Base-by-base conservation (phyloP, 1,284 basidiomycete genomes). In the Salmacisia buchloeana region DNA sequence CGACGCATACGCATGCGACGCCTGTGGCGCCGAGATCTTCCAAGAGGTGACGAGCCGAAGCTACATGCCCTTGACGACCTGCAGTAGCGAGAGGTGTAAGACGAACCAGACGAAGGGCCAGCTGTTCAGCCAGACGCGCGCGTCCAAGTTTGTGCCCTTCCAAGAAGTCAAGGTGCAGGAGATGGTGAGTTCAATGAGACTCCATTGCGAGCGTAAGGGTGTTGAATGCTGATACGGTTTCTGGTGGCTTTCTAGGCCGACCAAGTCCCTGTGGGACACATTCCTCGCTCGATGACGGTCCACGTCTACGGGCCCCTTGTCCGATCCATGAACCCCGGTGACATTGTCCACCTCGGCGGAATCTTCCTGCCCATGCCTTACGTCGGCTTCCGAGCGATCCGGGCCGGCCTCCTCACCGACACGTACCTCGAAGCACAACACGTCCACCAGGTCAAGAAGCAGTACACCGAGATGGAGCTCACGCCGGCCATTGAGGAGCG, bases 151-250 rank as follows among this genome's bases (percentile, higher is more conserved):
- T 81, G 91, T 90, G 74, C 92, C 94, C 0, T 99, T 98, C 85
- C 96, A 99, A 80, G 96, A 99, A 81, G 87, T 97, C 70, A 96
- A 96, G 82, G 92, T 99, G 57, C 96, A 99, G 81, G 96, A 99
- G 82, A 96, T 98, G 94, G 91, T 90, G 66, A 62, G 84, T 78
- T 3, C 6, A 21, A 38, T 38, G 13, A 56, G 1, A 10, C 52
- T 25, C 15, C 15, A 10, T 56, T 38, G 36, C 9, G 36, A 38
- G 36, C 18, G 36, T 38, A 38, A 38, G 18, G 18, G 36, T 38
- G 9, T 18, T 6, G 52, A 56, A 7, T 33, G 29, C 52, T 56
- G 52, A 56, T 21, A 23, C 2, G 18, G 10, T 21, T 5, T 18
- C 31, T 21, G 31, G 59, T 61, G 63, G 62, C 9, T 34, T 52